Base-by-base conservation (phyloP, 1,139 yeast genomes). In the Blastobotrys buckinghamii region DNA sequence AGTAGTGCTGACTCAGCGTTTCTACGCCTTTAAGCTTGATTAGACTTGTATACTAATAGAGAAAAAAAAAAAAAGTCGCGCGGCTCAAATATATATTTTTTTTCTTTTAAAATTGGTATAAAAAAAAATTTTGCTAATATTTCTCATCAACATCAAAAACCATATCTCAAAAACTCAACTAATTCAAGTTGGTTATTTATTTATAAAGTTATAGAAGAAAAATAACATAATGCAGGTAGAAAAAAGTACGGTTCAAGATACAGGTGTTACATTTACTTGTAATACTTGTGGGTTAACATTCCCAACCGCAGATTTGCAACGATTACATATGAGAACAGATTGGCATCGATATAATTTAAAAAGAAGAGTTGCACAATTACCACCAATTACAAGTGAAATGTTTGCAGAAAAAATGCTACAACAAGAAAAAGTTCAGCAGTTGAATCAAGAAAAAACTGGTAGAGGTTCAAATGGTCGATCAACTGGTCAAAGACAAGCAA, bases 301-400 rank as follows among this genome's bases (percentile, higher is more conserved):
- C 61, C 79, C 82, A 16, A 74, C 82, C 16, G 83, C 95, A 6
- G 89, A 83, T 50, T 75, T 80, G 54, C 98, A 92, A 70, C 75
- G 97, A 59, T 74, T 76, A 50, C 98, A 92, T 62, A 92, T 92
- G 97, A 88, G 87, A 64, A 82, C 96, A 1, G 97, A 90, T 54
- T 90, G 97, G 97, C 97, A 89, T 62, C 76, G 95, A 56, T 92
- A 87, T 66, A 90, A 92, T 63, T 75, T 92, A 63, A 92, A 92
- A 68, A 77, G 98, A 67, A 76, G 96, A 61, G 96, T 92, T 36
- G 96, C 96, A 2, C 78, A 79, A 43, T 71, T 92, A 55, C 83
- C 90, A 1, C 82, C 96, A 2, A 83, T 92, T 44, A 71, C 82
- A 19, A 83, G 96, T 1, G 89, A 86, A 51, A 73, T 82, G 9